Evolutionary conservation across 345 rosid genomes (phyloP), one percentile per base, ranked within the genome.

Genomic region (Alliaria petiolata): DNA sequence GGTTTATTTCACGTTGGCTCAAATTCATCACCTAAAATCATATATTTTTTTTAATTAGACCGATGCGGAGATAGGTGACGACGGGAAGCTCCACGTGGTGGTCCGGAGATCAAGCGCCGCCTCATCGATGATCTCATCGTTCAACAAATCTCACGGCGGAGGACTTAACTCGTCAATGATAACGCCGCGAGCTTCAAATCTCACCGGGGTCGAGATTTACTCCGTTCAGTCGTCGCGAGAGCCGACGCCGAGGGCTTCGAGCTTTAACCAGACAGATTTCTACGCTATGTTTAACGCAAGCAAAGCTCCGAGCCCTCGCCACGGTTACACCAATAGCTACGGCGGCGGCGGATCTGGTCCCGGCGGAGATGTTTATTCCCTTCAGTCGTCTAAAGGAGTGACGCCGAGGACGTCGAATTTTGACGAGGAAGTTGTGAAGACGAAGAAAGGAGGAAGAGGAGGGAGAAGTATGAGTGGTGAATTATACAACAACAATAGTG

Each of bases 221-320:
- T 88, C 95, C 0, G 88, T 85, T 15, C 91, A 86, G 68, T 88
- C 97, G 0, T 90, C 97, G 0, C 54, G 95, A 30, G 95, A 87
- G 63, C 97, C 95, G 11, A 88, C 97, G 4, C 97, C 97, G 1
- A 83, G 97, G 61, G 95, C 92, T 20, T 91, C 97, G 0, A 91
- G 97, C 75, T 91, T 91, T 65, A 91, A 91, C 60, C 97, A 91
- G 59, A 79, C 85, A 0, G 95, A 91, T 64, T 91, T 88, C 62
- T 86, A 91, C 65, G 92, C 97, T 11, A 91, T 91, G 97, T 91
- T 91, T 51, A 76, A 76, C 53, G 81, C 87, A 0, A 84, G 93
- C 73, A 90, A 91, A 72, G 88, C 87, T 4, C 85, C 90, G 1
- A 87, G 96, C 58, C 93, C 96, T 10, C 89, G 89, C 57, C 96